Evolutionary conservation across 2,329 filamentous ascomycete species (phyloP), one percentile per base, ranked within the genome.

Genomic region (Lasiodiplodia gonubiensis): DNA sequence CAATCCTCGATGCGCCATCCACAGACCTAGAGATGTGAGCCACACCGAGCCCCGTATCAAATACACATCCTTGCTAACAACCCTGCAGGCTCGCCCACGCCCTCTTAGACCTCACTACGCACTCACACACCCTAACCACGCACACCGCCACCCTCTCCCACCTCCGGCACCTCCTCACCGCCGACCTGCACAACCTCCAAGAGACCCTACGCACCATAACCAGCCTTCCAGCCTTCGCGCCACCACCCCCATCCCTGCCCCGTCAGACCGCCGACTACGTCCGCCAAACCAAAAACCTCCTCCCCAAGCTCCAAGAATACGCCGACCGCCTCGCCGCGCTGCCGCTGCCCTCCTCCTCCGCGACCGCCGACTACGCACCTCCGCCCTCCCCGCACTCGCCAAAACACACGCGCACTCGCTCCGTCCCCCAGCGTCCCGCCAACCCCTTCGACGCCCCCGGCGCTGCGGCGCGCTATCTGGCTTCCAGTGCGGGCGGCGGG

Each of bases 231-330:
- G 73, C 74, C 0, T 82, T 83, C 70, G 68, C 75, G n/a, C 71
- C 86, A 18, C 85, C 86, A 0, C 79, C 88, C 0, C 79, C 88
- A 0, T 74, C 86, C 0, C 80, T 94, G 3, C 86, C 88, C 12
- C 88, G 88, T 70, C 86, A 90, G 70, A 94, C 93, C n/a, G 83
- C 89, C 4, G 90, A 95, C 61, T 87, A 91, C 79, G 88, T 89
- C 70, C 88, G 91, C 66, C 88, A 85, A 67, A 86, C 90, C 59
- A 93, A 92, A 75, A 80, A 86, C n/a, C 81, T 92, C 46, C 80
- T 84, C 16, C 80, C 87, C 2, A 90, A 90, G 71, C 81, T 94
- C 1, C 86, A 87, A 18, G 92, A 95, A 73, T 86, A 92, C 63
- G 75, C 78, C 55, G 75, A 78, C 46, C 74, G 72, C 52, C 71